Evolutionary conservation across 306 rosid species (phyloP).

Genomic region (Acacia confusa): DNA sequence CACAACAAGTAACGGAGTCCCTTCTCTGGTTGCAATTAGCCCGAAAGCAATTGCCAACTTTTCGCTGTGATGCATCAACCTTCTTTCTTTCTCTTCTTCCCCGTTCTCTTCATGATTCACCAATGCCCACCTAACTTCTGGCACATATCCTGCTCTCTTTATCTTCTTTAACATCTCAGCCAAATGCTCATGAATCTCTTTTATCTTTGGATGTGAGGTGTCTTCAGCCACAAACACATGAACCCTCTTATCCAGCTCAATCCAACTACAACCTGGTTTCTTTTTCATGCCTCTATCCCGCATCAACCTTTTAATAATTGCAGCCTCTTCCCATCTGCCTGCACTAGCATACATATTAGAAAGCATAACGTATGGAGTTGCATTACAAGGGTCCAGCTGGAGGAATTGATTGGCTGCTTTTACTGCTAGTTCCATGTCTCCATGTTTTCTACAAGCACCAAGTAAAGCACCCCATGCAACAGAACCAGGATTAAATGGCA

Average conservation of each 20-base stretch:
- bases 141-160: conserved; percentile 65
- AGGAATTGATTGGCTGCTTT: conserved; percentile 67
- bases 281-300: conserved; percentile 75
- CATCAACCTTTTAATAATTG: conserved; percentile 60
- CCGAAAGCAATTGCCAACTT: conserved; percentile 81
- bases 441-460: conserved; percentile 81
- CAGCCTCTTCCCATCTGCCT: conserved; percentile 71
- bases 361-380: conserved; percentile 67
- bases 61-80: conserved; percentile 67
- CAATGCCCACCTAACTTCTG: conserved; percentile 64
- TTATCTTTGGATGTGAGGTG: conserved; percentile 72
- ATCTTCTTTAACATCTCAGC: conserved; percentile 59
- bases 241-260: conserved; percentile 62
- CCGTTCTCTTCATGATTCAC: conserved; percentile 54
- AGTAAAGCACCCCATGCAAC: conserved; percentile 81
- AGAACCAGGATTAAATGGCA: conserved; percentile 70
- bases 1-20: conserved; percentile 70
- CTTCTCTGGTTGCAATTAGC: conserved; percentile 58
- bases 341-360: conserved; percentile 67
- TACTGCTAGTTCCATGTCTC: conserved; percentile 74
- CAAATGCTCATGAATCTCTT: conserved; percentile 64
- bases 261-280: conserved; percentile 91
- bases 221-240: conserved; percentile 79
- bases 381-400: conserved; percentile 64
- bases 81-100: conserved; percentile 67